phyloP scores from a whole-genome alignment of 1,284 basidiomycete species.

The Phaffia rhodozyma region DNA sequence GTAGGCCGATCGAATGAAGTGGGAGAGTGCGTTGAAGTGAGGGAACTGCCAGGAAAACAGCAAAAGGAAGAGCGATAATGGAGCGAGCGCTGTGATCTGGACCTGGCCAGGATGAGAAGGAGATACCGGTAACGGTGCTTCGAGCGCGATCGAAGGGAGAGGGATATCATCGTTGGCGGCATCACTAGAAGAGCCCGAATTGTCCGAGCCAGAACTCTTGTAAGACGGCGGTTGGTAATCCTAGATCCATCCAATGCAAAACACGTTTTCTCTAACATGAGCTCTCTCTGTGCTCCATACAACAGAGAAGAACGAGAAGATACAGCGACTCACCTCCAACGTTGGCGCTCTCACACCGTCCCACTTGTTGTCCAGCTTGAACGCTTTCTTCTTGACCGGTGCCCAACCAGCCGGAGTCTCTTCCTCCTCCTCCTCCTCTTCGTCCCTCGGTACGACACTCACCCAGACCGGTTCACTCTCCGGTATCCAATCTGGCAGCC shows the following conservation, averaged over 20 bases:
- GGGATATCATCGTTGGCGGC: slow-evolving; percentile 27
- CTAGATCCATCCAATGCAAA: too few relatives aligned
- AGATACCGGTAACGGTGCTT: slow-evolving; percentile 1
- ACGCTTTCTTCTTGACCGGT: not conserved
- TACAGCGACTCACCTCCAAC: too few relatives aligned
- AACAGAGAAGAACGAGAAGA: slow-evolving; percentile 30
- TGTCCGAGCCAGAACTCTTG: not conserved
- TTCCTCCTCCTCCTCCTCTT: slow-evolving; percentile 4
- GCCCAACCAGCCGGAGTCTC: slow-evolving; percentile 23
- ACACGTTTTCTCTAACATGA: too few relatives aligned
- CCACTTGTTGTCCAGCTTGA: not conserved
- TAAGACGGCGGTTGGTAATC: not conserved
- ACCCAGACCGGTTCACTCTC: slow-evolving; percentile 6
- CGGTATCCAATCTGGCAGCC: slow-evolving; percentile 40
- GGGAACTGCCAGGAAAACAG: slow-evolving; percentile 98
- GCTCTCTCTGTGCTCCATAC: too few relatives aligned
- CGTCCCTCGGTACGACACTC: not conserved
- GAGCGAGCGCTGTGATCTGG: slow-evolving; percentile 53
- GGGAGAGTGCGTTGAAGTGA: slow-evolving; percentile 90
- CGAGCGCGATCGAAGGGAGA: slow-evolving; percentile 32
- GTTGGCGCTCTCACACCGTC: not conserved
- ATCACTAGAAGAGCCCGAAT: not conserved
- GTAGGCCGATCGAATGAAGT: slow-evolving; percentile 77
- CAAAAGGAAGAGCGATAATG: slow-evolving; percentile 61
- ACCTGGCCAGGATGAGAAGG: slow-evolving; percentile 4